These are phyloP conservation scores for Hyaloscypha hepaticicola DNA, from an alignment of 495 filamentous ascomycete genomes.

Conservation along the genomic window DNA sequence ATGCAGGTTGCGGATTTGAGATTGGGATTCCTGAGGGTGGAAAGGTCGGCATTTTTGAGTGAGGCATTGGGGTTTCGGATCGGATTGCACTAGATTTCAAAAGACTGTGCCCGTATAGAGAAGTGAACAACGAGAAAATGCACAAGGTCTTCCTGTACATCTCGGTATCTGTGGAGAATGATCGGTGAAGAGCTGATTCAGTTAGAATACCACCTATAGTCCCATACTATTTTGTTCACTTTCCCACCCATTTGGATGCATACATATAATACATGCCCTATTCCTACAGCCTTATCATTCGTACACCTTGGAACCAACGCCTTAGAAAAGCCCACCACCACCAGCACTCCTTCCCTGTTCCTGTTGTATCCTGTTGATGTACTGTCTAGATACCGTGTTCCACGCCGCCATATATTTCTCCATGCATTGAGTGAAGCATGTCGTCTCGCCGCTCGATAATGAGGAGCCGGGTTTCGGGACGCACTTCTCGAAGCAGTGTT, in stretches of 20 bases:
- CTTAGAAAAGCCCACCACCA: slow-evolving; percentile 31
- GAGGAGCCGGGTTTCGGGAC: slow-evolving; percentile 79
- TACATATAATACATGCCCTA: slow-evolving; percentile 14
- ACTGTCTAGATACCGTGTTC: slow-evolving; percentile 79
- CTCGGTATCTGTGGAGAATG: too few species aligned
- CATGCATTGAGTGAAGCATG: slow-evolving; percentile 86
- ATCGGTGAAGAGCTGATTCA: slow-evolving; percentile 13
- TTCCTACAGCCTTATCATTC: background rate
- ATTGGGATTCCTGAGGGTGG: too few species aligned
- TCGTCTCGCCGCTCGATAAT: slow-evolving; percentile 68
- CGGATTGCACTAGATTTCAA: too few species aligned
- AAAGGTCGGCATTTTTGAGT: too few species aligned
- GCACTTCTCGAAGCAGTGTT: slow-evolving; percentile 94
- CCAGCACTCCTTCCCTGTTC: slow-evolving; percentile 26
- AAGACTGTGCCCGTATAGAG: too few species aligned
- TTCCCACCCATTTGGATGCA: background rate
- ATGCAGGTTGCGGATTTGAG: too few species aligned
- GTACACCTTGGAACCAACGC: background rate
- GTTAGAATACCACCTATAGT: slow-evolving; percentile 3
- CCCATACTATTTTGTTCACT: background rate
- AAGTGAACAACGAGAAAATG: too few species aligned
- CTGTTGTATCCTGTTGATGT: slow-evolving; percentile 69
- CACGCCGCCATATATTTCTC: slow-evolving; percentile 96
- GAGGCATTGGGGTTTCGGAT: too few species aligned
- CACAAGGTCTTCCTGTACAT: too few species aligned